A percentile compares a stretch with the other conserved stretches of the same genome.
These are phyloP conservation scores for Trichoderma pleuroti DNA, from an alignment of 2,329 filamentous ascomycete genomes.

Conservation along the genomic window DNA sequence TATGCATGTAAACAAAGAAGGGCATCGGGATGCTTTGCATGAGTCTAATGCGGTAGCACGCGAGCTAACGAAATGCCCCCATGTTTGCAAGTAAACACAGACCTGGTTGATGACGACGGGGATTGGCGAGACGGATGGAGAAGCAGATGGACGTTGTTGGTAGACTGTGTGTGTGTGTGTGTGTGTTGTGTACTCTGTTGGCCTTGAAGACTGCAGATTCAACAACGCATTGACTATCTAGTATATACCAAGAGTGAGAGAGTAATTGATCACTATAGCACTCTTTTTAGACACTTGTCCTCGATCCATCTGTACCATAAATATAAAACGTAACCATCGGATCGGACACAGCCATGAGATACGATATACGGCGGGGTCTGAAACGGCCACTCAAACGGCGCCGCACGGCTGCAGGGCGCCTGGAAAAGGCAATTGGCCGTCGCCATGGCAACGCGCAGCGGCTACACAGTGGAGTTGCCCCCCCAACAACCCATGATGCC, in stretches of 20 bases:
- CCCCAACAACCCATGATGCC: background rate
- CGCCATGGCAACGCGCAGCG: slow-evolving; percentile 4
- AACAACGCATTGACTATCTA: background rate
- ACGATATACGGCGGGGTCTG: background rate
- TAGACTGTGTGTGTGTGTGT: background rate
- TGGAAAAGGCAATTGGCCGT: background rate
- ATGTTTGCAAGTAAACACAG: background rate
- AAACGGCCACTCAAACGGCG: slow-evolving; percentile 8
- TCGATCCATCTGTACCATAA: background rate
- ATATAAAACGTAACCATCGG: background rate
- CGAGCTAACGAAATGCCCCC: background rate
- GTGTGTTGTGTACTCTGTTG: background rate
- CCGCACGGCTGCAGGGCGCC: slow-evolving; percentile 1
- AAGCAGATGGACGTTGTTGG: background rate
- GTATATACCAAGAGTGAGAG: background rate
- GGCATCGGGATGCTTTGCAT: slow-evolving; percentile 11
- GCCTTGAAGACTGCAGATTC: background rate
- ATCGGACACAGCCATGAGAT: background rate
- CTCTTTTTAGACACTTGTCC: background rate
- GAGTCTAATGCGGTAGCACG: slow-evolving; percentile 4
- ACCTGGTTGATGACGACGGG: background rate
- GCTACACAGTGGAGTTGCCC: slow-evolving; percentile 12
- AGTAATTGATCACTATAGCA: background rate
- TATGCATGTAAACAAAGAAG: slow-evolving; percentile 7
- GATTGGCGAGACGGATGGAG: background rate